A percentile compares a stretch with the other conserved stretches of the same genome.
Conservation (phyloP, 2,329 filamentous ascomycete genomes). For the Paecilomyces sp. region DNA sequence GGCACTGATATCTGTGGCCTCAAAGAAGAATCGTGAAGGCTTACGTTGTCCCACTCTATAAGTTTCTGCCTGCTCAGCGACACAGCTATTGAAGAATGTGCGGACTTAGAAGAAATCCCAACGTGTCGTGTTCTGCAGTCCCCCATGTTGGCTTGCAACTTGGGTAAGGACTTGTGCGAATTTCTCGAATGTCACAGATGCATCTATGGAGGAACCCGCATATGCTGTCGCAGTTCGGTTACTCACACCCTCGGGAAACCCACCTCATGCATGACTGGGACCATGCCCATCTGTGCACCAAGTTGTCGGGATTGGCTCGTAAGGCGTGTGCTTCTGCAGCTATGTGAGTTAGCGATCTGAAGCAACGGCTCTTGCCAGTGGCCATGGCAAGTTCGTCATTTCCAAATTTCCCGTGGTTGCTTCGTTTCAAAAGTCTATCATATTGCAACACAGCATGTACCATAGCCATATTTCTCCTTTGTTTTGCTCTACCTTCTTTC, state of each 20-base stretch:
- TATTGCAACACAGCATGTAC: background rate
- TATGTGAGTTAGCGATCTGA: background rate
- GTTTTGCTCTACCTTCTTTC: background rate
- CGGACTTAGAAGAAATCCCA: background rate
- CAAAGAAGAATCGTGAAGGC: conserved; percentile 41
- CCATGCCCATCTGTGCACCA: background rate
- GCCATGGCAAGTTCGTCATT: background rate
- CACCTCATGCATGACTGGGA: background rate
- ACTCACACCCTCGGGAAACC: background rate
- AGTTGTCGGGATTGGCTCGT: background rate
- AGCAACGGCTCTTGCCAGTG: background rate
- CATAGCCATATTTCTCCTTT: background rate
- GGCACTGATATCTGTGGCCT: conserved; percentile 57
- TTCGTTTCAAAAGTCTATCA: background rate
- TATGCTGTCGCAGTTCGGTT: background rate
- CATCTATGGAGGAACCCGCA: background rate
- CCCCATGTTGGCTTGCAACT: background rate
- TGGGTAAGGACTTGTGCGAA: too few species aligned
- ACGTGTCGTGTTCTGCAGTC: background rate
- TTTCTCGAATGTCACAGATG: background rate
- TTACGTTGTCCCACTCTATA: background rate
- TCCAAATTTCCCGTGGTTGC: background rate
- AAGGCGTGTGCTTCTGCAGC: background rate
- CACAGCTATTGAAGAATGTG: background rate
- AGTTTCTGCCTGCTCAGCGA: background rate